Percentiles rank a stretch among this genome's conserved stretches.
These are phyloP conservation scores for Suhomyces anneliseae DNA, from an alignment of 1,139 yeast species.

Conservation along the genomic window DNA sequence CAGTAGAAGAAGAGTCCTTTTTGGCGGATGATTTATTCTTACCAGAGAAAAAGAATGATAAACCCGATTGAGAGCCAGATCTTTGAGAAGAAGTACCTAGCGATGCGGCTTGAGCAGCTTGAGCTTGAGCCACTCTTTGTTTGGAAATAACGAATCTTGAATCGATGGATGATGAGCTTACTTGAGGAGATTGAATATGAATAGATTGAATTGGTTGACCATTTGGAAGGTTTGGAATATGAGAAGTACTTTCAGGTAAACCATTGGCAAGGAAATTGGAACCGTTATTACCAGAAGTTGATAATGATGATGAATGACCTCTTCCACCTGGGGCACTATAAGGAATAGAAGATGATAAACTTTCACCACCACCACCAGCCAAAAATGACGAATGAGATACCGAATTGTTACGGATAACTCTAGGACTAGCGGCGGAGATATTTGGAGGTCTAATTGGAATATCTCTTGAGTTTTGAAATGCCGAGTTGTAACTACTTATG, in stretches of 20 bases:
- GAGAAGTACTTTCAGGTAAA: constrained; percentile 16
- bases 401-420: constrained; percentile 45
- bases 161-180: constrained; percentile 55
- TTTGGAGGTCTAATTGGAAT: constrained; percentile 29
- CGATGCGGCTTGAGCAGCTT: constrained; percentile 35
- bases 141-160: constrained; percentile 73
- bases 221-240: constrained; percentile 48
- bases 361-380: constrained; percentile 37
- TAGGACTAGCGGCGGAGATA: constrained; percentile 33
- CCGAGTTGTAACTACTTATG: constrained; percentile 11
- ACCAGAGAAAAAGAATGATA: constrained; percentile 43
- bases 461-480: constrained; percentile 16
- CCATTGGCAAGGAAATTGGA: constrained; percentile 1
- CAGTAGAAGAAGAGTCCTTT: constrained; percentile 36
- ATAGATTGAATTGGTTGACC: constrained; percentile 61
- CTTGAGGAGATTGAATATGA: constrained; percentile 69
- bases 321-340: constrained; percentile 71
- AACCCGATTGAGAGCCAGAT: constrained; percentile 50
- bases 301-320: constrained; percentile 14
- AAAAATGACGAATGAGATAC: constrained; percentile 44
- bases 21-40: constrained; percentile 34
- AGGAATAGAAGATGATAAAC: constrained; percentile 65
- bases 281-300: constrained; percentile 5
- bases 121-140: constrained; percentile 65
- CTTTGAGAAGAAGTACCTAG: constrained; percentile 34